Base-by-base conservation (phyloP, 345 rosid species). In the Boechera retrofracta region DNA sequence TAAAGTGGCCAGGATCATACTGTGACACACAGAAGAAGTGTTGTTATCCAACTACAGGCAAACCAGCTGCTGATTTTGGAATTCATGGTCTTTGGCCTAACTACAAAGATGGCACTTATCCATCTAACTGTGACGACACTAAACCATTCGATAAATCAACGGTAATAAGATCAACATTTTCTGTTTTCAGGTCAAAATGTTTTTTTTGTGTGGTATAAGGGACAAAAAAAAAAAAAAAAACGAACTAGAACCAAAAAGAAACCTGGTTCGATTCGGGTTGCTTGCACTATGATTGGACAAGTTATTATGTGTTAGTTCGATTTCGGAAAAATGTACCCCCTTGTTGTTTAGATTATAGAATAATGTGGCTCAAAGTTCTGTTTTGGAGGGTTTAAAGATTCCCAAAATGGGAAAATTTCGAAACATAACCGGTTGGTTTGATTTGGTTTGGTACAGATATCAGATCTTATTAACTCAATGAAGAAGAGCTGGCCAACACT, bases 21-120 rank as follows among this genome's bases (percentile, higher is more conserved):
- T 95, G 99, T 69, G 98, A 89, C 74, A 72, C 94, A 8, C 55
- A 83, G 71, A 65, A 74, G 61, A 83, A 84, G 45, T 95, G 99
- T 44, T 95, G 99, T 47, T 90, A 88, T 54, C 99, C 99, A 55
- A 87, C 82, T 0, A 76, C 94, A 2, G 99, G 98, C 21, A 95
- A 90, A 80, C 99, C 99, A 7, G 88, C 80, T 7, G 88, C 93
- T 44, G 99, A 95, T 81, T 95, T 95, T 45, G 91, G 94, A 3
- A 89, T 95, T 73, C 99, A 92, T 77, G 98, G 99, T 8, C 88
- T 95, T 15, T 95, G 99, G 99, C 99, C 99, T 62, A 95, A 95
- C 58, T 76, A 86, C 79, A 78, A 86, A 0, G 87, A 91, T 32
- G 99, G 99, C 3, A 68, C 85, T 1, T 95, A 89, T 79, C 98